phyloP scores from a whole-genome alignment of 495 filamentous ascomycete species.

The Tetracladium setigerum region DNA sequence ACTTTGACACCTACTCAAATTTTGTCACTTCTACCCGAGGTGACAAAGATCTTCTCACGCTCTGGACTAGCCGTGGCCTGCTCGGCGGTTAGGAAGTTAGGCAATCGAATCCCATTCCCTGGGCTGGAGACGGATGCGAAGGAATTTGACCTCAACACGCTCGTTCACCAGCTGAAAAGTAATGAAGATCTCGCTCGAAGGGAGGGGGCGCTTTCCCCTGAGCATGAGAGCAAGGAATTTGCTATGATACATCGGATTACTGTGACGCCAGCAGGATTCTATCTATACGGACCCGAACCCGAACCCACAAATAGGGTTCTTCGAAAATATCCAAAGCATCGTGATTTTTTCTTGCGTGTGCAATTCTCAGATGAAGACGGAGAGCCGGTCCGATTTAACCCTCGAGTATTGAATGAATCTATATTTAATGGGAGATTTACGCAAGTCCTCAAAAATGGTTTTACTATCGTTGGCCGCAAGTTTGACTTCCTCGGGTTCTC shows the following conservation, averaged over 20 bases:
- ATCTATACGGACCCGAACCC: slow-evolving; percentile 60
- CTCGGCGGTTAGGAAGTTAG: slow-evolving; percentile 40
- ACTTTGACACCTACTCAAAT: slow-evolving; percentile 41
- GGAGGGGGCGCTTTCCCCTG: slow-evolving; percentile 17
- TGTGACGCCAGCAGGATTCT: slow-evolving; percentile 63
- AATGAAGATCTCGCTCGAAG: slow-evolving; percentile 26
- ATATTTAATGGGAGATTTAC: slow-evolving; percentile 55
- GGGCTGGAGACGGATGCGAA: slow-evolving; percentile 37
- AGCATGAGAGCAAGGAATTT: slow-evolving; percentile 18
- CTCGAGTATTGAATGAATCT: slow-evolving; percentile 39
- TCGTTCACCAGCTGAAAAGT: slow-evolving; percentile 35
- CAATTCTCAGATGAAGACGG: slow-evolving; percentile 69
- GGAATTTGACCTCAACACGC: slow-evolving; percentile 31
- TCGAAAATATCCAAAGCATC: slow-evolving; percentile 55
- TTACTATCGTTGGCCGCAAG: slow-evolving; percentile 53
- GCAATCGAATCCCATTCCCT: slow-evolving; percentile 38
- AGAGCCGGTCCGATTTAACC: slow-evolving; percentile 49
- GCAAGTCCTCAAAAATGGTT: slow-evolving; percentile 41
- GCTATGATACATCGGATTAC: slow-evolving; percentile 47
- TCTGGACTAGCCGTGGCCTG: slow-evolving; percentile 26
- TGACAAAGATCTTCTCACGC: slow-evolving; percentile 13
- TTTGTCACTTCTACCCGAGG: slow-evolving; percentile 26
- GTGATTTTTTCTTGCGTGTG: slow-evolving; percentile 62
- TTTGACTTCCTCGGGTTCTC: slow-evolving; percentile 76
- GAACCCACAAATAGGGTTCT: slow-evolving; percentile 71